Evolutionary conservation across 2,329 filamentous ascomycete species (phyloP).

Genomic region (Elsinoe batatas): DNA sequence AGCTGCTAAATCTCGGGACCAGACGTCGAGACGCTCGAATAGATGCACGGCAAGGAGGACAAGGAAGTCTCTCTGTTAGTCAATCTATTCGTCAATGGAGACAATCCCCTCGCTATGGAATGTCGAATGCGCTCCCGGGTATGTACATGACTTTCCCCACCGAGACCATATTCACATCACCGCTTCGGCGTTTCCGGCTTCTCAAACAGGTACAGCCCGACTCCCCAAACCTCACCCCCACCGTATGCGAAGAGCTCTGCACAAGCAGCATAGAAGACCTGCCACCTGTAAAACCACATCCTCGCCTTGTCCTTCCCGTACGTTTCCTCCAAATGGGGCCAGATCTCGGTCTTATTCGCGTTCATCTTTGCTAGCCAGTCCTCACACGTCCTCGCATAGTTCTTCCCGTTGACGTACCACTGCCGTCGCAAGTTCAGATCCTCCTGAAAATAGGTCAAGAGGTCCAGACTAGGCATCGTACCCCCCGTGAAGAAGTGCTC

Average conservation of each 20-base stretch:
- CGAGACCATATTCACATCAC: neutral
- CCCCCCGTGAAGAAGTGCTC: conserved; percentile 64
- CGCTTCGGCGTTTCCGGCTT: conserved; percentile 32
- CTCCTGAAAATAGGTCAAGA: conserved; percentile 57
- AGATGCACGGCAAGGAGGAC: too few relatives aligned
- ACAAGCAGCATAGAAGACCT: conserved; percentile 63
- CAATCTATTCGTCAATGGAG: too few relatives aligned
- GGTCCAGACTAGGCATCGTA: conserved; percentile 59
- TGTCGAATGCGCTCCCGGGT: too few relatives aligned
- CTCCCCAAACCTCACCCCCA: conserved; percentile 58
- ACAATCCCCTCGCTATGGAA: too few relatives aligned
- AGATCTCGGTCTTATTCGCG: conserved; percentile 49
- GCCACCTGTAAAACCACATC: conserved; percentile 61
- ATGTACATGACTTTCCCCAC: too few relatives aligned
- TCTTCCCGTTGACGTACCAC: conserved; percentile 61
- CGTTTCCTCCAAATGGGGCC: conserved; percentile 54
- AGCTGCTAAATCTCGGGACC: too few relatives aligned
- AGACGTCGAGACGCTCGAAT: too few relatives aligned
- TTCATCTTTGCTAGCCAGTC: conserved; percentile 56
- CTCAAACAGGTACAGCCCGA: conserved; percentile 57
- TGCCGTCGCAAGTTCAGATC: conserved; percentile 51
- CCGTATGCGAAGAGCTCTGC: conserved; percentile 58
- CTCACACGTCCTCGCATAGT: conserved; percentile 63
- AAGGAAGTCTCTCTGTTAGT: too few relatives aligned
- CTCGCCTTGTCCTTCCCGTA: conserved; percentile 51